Conservation (phyloP, 192 early-diverging fungal genomes). For the Coemansia sp. region DNA sequence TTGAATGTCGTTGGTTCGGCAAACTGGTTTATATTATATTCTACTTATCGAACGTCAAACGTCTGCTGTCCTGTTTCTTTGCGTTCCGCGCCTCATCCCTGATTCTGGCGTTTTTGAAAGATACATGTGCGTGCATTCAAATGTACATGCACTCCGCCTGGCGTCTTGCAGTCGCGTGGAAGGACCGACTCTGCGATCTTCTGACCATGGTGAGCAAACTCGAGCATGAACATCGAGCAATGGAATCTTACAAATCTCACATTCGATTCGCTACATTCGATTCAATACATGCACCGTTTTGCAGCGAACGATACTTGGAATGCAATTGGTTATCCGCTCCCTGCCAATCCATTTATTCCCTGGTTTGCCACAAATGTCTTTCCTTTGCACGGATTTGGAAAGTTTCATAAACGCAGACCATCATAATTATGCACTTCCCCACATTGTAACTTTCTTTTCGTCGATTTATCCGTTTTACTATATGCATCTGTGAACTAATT, state of each 20-base stretch:
- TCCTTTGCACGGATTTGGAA: neutral
- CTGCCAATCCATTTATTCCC: neutral
- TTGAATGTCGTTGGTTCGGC: neutral
- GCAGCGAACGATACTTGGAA: neutral
- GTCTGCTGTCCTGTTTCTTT: neutral
- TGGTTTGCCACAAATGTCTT: neutral
- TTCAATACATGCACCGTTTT: too few relatives aligned
- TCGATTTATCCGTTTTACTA: slow-evolving; percentile 2
- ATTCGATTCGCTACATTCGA: neutral
- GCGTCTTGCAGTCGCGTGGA: neutral
- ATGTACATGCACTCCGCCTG: neutral
- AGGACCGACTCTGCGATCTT: neutral
- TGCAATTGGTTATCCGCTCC: neutral
- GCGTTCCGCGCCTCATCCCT: neutral
- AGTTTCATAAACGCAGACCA: slow-evolving; percentile 5
- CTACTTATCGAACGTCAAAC: neutral
- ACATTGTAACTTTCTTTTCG: neutral
- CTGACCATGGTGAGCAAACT: too few relatives aligned
- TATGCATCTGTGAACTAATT: neutral
- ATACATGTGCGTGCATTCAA: neutral
- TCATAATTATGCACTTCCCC: neutral
- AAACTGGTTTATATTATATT: neutral
- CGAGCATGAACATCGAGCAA: too few relatives aligned
- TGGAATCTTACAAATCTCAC: neutral
- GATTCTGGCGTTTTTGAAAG: neutral